phyloP scores from a whole-genome alignment of 768 basidiomycete genomes.

The Collybia mongolica region DNA sequence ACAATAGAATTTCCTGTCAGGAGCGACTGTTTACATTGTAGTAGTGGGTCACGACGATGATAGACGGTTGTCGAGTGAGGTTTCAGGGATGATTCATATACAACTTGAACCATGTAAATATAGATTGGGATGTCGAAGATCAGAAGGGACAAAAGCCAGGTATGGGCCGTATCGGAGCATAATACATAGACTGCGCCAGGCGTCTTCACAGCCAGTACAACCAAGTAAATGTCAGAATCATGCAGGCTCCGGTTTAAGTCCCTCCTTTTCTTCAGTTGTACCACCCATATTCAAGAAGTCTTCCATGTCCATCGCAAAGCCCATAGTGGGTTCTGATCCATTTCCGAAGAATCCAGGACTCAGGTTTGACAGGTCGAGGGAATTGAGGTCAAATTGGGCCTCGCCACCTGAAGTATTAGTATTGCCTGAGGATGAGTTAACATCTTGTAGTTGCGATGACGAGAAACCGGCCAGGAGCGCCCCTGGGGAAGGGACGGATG shows the following conservation, averaged over 20 bases:
- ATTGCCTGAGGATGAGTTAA: slow-evolving; percentile 18
- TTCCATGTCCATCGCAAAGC: slow-evolving; percentile 52
- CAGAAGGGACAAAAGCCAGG: too few species aligned
- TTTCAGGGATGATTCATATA: neutral
- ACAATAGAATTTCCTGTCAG: too few species aligned
- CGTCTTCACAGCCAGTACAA: too few species aligned
- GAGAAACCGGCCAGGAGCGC: slow-evolving; percentile 46
- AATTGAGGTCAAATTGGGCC: slow-evolving; percentile 46
- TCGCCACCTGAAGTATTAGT: slow-evolving; percentile 16
- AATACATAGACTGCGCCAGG: too few species aligned
- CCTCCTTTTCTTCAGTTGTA: slow-evolving; percentile 16
- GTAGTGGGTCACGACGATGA: too few species aligned
- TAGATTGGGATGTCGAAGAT: too few species aligned
- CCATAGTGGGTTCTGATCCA: slow-evolving; percentile 37
- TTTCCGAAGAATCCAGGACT: slow-evolving; percentile 40
- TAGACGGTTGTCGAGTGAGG: neutral
- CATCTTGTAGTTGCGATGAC: slow-evolving; percentile 25
- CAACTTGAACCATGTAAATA: too few species aligned
- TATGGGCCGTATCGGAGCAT: too few species aligned
- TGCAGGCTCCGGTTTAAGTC: slow-evolving; percentile 3
- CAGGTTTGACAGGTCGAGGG: slow-evolving; percentile 45
- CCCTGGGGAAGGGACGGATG: slow-evolving; percentile 35
- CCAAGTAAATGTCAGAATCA: neutral
- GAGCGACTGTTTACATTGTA: too few species aligned
- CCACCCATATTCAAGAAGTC: slow-evolving; percentile 46